Percentiles rank a stretch among this genome's conserved stretches.
Conservation (phyloP, 78 protist genomes). For the Guillardia theta region DNA sequence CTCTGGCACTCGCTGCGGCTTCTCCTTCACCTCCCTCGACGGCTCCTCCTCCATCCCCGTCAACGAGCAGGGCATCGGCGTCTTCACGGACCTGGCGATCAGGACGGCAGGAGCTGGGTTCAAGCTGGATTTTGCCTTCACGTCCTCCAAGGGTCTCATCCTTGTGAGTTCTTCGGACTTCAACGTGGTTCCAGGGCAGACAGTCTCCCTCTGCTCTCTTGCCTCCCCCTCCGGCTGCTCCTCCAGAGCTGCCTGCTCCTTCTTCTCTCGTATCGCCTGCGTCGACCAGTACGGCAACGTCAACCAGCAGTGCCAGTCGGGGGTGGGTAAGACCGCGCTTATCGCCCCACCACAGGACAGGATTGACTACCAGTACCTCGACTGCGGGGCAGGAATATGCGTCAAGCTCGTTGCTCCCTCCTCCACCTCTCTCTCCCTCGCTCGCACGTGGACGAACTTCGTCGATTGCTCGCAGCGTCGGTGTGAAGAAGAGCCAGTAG, state of each 20-base stretch:
- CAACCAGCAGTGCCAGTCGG: neutral
- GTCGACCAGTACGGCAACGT: neutral
- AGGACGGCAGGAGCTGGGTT: neutral
- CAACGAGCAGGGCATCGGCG: neutral
- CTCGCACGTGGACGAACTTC: no score
- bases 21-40: neutral
- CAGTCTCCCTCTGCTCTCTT: neutral
- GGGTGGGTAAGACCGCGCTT: no score
- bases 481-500: no score
- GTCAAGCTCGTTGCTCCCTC: no score
- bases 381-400: no score
- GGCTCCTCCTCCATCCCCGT: neutral
- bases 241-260: no score
- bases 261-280: no score
- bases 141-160: neutral
- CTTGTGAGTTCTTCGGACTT: neutral
- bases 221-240: no score
- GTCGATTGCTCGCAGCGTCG: no score
- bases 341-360: no score
- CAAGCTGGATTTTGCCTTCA: neutral
- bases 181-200: neutral
- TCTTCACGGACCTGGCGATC: neutral
- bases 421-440: no score
- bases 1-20: neutral
- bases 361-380: no score